Evolutionary conservation across 371 early-diverging fungal species (phyloP), one percentile per base, ranked within the genome.

Genomic region (Mortierella sp.): DNA sequence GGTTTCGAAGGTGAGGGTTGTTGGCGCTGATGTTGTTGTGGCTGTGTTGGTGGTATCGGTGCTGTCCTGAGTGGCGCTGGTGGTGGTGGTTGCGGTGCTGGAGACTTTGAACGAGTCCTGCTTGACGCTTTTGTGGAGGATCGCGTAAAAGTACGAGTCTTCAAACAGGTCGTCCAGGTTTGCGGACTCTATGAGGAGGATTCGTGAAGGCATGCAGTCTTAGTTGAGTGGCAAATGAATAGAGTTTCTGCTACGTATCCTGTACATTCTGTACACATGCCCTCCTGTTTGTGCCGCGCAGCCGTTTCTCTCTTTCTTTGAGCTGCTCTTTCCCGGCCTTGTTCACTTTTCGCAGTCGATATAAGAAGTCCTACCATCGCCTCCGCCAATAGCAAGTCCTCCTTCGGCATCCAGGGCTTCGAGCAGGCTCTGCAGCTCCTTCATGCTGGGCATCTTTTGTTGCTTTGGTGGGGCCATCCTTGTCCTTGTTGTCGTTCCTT

Each of bases 121-220:
- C 31, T 69, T 72, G 73, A 85, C 37, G 51, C 54, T 76, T 16
- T 78, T 76, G 76, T 85, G 85, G 2, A 85, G 71, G 61, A 85
- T 81, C 13, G 81, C 73, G 40, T 85, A 50, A 26, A 85, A 75
- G 69, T 85, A 85, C 9, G 81, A 85, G 72, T 85, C 85, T 44
- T 85, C 85, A 21, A 71, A 85, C 16, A 85, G 79, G 24, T 85
- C 85, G n/a, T 85, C 85, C 74, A 85, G 34, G 67, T 81, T 78
- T 14, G 78, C 79, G 6, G 85, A 59, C 14, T 76, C 85, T 85
- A 78, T 28, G 3, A 21, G n/a, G n/a, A 11, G 34, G 21, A 53
- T 16, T 19, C 5, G 43, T 44, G 34, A 43, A 53, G 1, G 1
- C 14, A 13, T 9, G 5, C 14, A 8, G 34, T 16, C 8, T 70